These are phyloP conservation scores for Gloeophyllum trabeum DNA, from an alignment of 768 basidiomycete genomes.

Conservation along the genomic window DNA sequence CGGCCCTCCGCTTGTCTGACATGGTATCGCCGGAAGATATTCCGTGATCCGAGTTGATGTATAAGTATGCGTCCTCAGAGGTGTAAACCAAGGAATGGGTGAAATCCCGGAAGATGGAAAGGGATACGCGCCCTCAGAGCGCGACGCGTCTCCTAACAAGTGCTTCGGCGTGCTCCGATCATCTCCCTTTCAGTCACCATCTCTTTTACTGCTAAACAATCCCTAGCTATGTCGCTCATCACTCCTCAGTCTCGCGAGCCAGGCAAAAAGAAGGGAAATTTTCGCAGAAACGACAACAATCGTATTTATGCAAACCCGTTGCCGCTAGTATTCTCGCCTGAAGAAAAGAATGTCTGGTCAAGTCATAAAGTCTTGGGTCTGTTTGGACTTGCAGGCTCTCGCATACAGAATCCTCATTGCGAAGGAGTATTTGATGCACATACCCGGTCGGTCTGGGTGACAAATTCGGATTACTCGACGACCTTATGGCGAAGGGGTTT, in stretches of 20 bases:
- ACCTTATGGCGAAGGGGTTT: constrained; percentile 86
- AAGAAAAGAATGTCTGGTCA: constrained; percentile 19
- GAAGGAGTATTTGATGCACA: constrained; percentile 66
- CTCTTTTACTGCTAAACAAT: too few species aligned
- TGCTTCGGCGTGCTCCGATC: too few species aligned
- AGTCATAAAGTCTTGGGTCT: constrained; percentile 33
- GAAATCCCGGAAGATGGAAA: too few species aligned
- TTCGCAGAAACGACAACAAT: constrained; percentile 51
- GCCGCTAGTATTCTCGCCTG: constrained; percentile 41
- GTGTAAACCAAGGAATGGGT: too few species aligned
- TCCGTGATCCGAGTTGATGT: too few species aligned
- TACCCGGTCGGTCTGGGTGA: constrained; percentile 86
- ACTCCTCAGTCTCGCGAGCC: constrained; percentile 19
- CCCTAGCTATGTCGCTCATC: constrained; percentile 39
- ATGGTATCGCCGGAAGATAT: constrained; percentile 16
- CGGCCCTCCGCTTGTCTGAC: constrained; percentile 67
- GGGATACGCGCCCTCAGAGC: too few species aligned
- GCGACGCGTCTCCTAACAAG: too few species aligned
- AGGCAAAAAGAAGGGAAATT: constrained; percentile 33
- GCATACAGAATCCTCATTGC: constrained; percentile 60
- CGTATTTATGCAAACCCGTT: constrained; percentile 59
- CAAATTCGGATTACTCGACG: constrained; percentile 46
- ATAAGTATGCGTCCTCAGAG: too few species aligned
- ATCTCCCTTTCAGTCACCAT: too few species aligned
- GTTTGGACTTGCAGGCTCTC: constrained; percentile 34